Evolutionary conservation across 768 basidiomycete species (phyloP).

Genomic region (Strobilomyces echinocephalus): DNA sequence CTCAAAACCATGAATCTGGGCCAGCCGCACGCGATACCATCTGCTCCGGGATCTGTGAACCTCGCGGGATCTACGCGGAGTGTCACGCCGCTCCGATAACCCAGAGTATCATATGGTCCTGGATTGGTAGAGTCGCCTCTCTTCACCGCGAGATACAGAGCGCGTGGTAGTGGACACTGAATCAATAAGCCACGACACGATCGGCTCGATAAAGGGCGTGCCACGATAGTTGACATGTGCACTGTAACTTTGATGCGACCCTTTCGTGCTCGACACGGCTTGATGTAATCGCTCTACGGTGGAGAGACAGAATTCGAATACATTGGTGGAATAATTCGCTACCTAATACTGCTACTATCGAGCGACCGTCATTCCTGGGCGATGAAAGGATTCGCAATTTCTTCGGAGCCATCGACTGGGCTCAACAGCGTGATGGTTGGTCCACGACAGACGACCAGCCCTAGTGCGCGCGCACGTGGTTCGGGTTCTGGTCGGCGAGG

Average conservation of each 20-base stretch:
- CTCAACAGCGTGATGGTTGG: conserved; percentile 92
- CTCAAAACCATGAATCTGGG: conserved; percentile 10
- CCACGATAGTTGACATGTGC: conserved; percentile 2
- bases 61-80: conserved; percentile 17
- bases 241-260: conserved; percentile 10
- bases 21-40: conserved; percentile 11
- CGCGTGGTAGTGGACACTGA: background rate
- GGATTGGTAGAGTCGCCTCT: conserved; percentile 1
- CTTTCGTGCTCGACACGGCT: conserved; percentile 9
- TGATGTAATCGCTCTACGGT: conserved; percentile 18
- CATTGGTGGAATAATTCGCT: background rate
- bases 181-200: background rate
- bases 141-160: background rate
- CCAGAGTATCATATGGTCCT: background rate
- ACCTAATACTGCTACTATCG: background rate
- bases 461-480: conserved; percentile 60
- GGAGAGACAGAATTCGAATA: conserved; percentile 10
- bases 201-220: background rate
- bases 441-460: conserved; percentile 86
- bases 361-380: conserved; percentile 48
- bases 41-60: conserved; percentile 15
- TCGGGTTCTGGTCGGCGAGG: conserved; percentile 48
- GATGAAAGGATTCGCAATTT: conserved; percentile 87
- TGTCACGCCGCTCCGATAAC: conserved; percentile 26
- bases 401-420: conserved; percentile 92